Evolutionary conservation across 2,329 filamentous ascomycete species (phyloP).

Genomic region (Drechmeria coniospora): DNA sequence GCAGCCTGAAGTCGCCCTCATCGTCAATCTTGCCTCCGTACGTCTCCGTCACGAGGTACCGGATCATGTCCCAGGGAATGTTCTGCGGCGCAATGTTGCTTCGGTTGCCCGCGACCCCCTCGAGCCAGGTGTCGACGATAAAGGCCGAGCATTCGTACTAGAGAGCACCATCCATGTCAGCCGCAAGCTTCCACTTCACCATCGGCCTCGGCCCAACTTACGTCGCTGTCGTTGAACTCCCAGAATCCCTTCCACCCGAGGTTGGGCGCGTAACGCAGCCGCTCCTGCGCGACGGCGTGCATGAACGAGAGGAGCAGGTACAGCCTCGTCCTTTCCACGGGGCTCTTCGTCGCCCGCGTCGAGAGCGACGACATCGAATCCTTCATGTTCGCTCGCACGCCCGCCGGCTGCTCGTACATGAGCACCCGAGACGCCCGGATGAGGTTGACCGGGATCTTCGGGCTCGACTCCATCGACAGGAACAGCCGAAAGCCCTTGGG

Average conservation of each 20-base stretch:
- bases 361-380: constrained; percentile 81
- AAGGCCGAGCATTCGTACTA: constrained; percentile 94
- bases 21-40: constrained; percentile 98
- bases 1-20: constrained; percentile 62
- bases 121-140: constrained; percentile 92
- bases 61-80: constrained; percentile 93
- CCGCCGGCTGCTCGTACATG: constrained; percentile 96
- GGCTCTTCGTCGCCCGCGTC: constrained; percentile 59
- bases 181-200: not conserved
- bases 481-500: constrained; percentile 89
- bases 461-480: constrained; percentile 94
- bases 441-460: constrained; percentile 91
- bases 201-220: constrained; percentile 36
- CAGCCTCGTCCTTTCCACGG: constrained; percentile 78
- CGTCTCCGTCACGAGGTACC: constrained; percentile 78
- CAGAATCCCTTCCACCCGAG: constrained; percentile 98
- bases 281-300: constrained; percentile 89
- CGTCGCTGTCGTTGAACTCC: constrained; percentile 99
- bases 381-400: constrained; percentile 95
- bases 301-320: constrained; percentile 88
- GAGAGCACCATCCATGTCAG: constrained; percentile 5
- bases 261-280: constrained; percentile 82
- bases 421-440: constrained; percentile 84
- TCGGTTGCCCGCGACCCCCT: constrained; percentile 64
- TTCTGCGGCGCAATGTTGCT: constrained; percentile 89